A percentile compares a stretch with the other conserved stretches of the same genome.
Evolutionary conservation across 345 rosid genomes (phyloP).

Genomic region (Excoecaria agallocha): DNA sequence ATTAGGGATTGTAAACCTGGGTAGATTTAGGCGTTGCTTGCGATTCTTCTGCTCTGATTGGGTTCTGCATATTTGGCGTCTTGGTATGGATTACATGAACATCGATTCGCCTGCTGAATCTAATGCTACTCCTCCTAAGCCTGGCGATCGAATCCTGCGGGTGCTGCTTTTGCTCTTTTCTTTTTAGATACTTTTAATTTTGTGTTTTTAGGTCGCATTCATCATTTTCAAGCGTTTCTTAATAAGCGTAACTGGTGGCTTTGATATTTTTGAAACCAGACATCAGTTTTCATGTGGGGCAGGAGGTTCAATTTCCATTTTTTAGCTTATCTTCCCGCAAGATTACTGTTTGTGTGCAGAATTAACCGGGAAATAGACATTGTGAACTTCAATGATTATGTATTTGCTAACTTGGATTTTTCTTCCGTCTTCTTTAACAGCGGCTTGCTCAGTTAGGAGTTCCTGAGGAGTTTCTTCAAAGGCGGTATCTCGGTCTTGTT

Average conservation of each 20-base stretch:
- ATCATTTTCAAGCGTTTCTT: not conserved
- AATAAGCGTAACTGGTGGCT: not conserved
- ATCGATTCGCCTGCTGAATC: conserved; percentile 48
- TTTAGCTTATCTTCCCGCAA: not conserved
- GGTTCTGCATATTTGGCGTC: conserved; percentile 37
- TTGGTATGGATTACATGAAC: conserved; percentile 47
- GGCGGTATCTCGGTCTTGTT: conserved; percentile 44
- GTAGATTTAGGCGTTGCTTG: conserved; percentile 51
- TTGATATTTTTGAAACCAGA: not conserved
- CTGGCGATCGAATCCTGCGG: conserved; percentile 48
- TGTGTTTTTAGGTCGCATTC: not conserved
- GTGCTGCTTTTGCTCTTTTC: conserved; percentile 29
- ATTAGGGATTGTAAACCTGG: conserved; percentile 43
- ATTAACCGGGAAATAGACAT: not conserved
- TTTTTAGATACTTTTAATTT: not conserved
- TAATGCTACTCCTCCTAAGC: conserved; percentile 22
- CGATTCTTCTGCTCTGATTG: conserved; percentile 46
- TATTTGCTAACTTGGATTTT: not conserved
- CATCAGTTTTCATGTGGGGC: not conserved
- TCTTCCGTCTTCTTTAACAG: conserved; percentile 35
- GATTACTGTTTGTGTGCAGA: not conserved
- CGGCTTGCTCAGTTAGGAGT: conserved; percentile 66
- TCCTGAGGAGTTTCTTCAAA: conserved; percentile 45
- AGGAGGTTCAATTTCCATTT: not conserved
- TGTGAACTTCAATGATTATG: not conserved